Evolutionary conservation across 2,329 filamentous ascomycete genomes (phyloP).

Genomic region (Rhynchosporium secalis): DNA sequence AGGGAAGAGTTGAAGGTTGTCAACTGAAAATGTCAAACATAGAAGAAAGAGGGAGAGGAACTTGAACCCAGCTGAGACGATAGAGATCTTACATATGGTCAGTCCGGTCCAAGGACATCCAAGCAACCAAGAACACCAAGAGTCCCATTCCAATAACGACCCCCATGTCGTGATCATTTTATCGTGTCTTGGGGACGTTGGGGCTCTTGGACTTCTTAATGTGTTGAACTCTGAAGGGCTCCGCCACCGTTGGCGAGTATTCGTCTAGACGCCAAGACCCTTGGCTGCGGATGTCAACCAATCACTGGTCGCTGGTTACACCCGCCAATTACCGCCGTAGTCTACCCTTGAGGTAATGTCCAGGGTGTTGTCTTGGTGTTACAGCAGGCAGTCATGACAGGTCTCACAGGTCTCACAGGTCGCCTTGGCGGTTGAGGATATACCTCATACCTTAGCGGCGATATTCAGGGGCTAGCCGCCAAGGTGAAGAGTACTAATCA

Average conservation of each 20-base stretch:
- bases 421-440: too few species aligned
- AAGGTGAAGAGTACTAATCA: too few species aligned
- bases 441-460: too few species aligned
- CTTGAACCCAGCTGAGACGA: neutral
- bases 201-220: slow-evolving; percentile 2
- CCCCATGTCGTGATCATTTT: slow-evolving; percentile 9
- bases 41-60: neutral
- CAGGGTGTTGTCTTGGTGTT: too few species aligned
- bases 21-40: neutral
- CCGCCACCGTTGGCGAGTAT: slow-evolving; percentile 8
- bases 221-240: neutral
- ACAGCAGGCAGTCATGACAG: too few species aligned
- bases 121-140: slow-evolving; percentile 11
- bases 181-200: neutral
- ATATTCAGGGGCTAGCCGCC: too few species aligned
- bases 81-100: slow-evolving; percentile 2
- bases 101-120: neutral
- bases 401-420: too few species aligned
- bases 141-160: neutral
- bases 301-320: neutral
- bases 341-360: too few species aligned
- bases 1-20: neutral
- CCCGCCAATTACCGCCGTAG: slow-evolving; percentile 6
- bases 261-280: slow-evolving; percentile 12
- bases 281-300: slow-evolving; percentile 12